phyloP scores from a whole-genome alignment of 169 alveolate genomes.

The Babesia caballi region DNA sequence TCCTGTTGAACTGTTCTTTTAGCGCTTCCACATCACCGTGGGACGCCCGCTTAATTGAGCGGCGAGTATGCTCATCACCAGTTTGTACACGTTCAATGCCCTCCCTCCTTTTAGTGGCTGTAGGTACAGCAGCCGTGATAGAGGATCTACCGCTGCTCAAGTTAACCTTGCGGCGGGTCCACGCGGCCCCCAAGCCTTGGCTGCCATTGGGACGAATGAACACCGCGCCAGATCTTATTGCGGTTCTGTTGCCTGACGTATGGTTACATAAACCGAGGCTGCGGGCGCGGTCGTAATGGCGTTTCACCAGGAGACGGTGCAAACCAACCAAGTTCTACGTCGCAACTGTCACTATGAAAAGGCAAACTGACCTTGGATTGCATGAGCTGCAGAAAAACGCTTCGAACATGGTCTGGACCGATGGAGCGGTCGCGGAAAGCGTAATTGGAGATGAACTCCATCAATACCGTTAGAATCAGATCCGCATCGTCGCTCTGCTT shows the following conservation, averaged over 20 bases:
- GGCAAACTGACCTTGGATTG: constrained; percentile 1
- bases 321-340: neutral
- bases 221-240: too few relatives aligned
- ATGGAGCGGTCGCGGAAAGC: neutral
- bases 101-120: too few relatives aligned
- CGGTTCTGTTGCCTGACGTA: too few relatives aligned
- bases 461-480: neutral
- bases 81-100: neutral
- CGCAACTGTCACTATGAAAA: neutral
- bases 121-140: neutral
- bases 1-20: neutral
- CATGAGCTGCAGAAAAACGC: neutral
- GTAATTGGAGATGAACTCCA: neutral
- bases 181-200: too few relatives aligned
- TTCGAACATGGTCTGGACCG: neutral
- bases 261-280: too few relatives aligned
- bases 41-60: neutral
- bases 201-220: too few relatives aligned
- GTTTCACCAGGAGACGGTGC: neutral
- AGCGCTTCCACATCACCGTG: neutral
- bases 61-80: too few relatives aligned
- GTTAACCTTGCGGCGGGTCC: neutral
- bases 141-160: neutral
- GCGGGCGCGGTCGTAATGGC: neutral
- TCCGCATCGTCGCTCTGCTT: constrained; percentile 6